Evolutionary conservation across 1,284 basidiomycete genomes (phyloP), one percentile per base, ranked within the genome.

Genomic region (Ganoderma lingzhi): DNA sequence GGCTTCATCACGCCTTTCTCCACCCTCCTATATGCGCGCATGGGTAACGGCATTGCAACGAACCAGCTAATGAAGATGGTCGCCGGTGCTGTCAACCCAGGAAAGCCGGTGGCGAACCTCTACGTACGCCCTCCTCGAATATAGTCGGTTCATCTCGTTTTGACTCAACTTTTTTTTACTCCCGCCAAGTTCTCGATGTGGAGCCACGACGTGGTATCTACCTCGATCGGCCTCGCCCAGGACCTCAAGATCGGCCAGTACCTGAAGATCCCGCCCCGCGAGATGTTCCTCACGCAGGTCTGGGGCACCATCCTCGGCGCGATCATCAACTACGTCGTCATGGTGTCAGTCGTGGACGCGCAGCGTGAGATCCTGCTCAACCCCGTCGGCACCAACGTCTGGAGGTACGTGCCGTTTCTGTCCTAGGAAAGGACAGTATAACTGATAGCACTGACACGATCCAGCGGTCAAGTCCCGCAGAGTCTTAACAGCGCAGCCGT

Each of bases 221-320:
- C 84, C n/a, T 87, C 86, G 4, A 84, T 89, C 68, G 76, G 78
- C 64, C 78, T 89, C 10, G 53, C 53, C 2, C 53, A 56, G 53
- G 53, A 56, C 15, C 53, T 56, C 32, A 94, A 94, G 80, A 84
- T 94, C 71, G 92, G 91, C 2, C 91, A 93, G 76, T 93, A 94
- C 80, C 80, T 91, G 68, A 93, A 94, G 82, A 86, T 94, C 63
- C 91, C 92, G 37, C 92, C 93, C 35, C 86, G 90, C 17, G 82
- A 86, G 58, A 91, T 91, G 83, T 92, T 93, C 78, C 73, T 87
- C 32, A 87, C 89, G 5, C 92, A 93, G 77, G 78, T 91, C 28
- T 87, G 88, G 81, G 91, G 90, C 8, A 88, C 90, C 0, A 82
- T 91, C 45, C 81, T 92, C 53, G 89, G 89, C 63, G 78, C 63